Percentiles rank a stretch among this genome's conserved stretches.
phyloP scores from a whole-genome alignment of 805 yeast genomes.

The Wickerhamomyces ciferrii region DNA sequence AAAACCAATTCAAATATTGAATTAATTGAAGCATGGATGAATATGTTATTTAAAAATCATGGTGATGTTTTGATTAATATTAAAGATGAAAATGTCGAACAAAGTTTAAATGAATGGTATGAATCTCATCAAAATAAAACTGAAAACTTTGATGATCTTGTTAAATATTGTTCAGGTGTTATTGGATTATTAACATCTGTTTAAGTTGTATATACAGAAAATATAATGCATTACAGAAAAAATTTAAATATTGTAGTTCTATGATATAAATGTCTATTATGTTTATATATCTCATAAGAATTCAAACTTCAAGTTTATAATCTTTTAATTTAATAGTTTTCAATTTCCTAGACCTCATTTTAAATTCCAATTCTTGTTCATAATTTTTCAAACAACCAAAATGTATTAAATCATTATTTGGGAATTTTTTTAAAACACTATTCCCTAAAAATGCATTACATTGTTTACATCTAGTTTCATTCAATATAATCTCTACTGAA shows the following conservation, averaged over 20 bases:
- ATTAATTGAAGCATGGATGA: slow-evolving; percentile 74
- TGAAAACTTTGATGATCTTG: slow-evolving; percentile 55
- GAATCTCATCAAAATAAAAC: slow-evolving; percentile 33
- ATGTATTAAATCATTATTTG: slow-evolving; percentile 18
- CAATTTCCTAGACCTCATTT: slow-evolving; percentile 3
- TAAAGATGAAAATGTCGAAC: slow-evolving; percentile 34
- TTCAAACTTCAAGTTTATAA: slow-evolving; percentile 2
- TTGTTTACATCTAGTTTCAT: slow-evolving; percentile 38
- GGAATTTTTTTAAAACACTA: slow-evolving; percentile 45
- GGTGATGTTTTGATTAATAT: slow-evolving; percentile 64
- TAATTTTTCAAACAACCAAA: slow-evolving; percentile 13
- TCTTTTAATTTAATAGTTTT: slow-evolving; percentile 11
- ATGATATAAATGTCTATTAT: too few species aligned
- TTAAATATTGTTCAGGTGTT: slow-evolving; percentile 80
- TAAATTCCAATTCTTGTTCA: neutral
- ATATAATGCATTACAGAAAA: neutral
- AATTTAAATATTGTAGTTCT: neutral
- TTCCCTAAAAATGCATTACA: slow-evolving; percentile 55
- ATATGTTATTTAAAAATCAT: slow-evolving; percentile 69
- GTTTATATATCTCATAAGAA: too few species aligned
- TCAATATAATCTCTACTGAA: slow-evolving; percentile 1
- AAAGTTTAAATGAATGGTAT: slow-evolving; percentile 47
- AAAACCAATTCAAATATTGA: slow-evolving; percentile 60
- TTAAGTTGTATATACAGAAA: neutral
- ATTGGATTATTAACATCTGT: slow-evolving; percentile 45